phyloP scores from a whole-genome alignment of 768 basidiomycete genomes.

The Tricholoma hemisulphureum region DNA sequence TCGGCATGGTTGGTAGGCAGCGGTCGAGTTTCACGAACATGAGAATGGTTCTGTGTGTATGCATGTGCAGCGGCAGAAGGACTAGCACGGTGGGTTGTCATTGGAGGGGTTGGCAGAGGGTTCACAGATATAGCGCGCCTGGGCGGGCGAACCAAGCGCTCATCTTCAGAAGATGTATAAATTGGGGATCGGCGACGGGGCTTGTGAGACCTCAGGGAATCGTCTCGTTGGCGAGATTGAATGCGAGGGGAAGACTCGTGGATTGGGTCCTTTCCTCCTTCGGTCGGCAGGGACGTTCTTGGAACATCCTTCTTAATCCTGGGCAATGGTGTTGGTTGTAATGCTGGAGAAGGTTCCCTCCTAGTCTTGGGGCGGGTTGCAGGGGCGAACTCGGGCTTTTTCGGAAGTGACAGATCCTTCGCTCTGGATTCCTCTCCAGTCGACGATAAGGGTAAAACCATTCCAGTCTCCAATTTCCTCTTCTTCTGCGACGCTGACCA shows the following conservation, averaged over 20 bases:
- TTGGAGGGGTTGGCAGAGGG: conserved; percentile 28
- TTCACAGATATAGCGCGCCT: conserved; percentile 11
- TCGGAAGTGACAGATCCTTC: conserved; percentile 31
- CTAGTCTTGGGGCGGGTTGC: conserved; percentile 35
- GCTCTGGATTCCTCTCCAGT: conserved; percentile 15
- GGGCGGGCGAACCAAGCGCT: conserved; percentile 37
- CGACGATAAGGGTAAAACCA: conserved; percentile 10
- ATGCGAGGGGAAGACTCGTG: conserved; percentile 14
- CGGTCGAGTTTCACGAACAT: conserved; percentile 29
- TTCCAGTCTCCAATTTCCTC: conserved; percentile 40
- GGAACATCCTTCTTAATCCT: conserved; percentile 22
- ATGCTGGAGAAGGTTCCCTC: conserved; percentile 37
- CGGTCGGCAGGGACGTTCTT: conserved; percentile 3
- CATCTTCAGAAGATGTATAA: conserved; percentile 68
- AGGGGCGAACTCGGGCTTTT: conserved; percentile 34
- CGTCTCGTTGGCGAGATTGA: conserved; percentile 12
- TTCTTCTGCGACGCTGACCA: conserved; percentile 34
- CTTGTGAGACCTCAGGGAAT: conserved; percentile 31
- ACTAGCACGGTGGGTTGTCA: conserved; percentile 10
- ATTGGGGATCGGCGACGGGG: conserved; percentile 55
- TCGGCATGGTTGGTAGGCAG: conserved; percentile 49
- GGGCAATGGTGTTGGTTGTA: conserved; percentile 19
- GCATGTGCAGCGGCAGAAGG: conserved; percentile 11
- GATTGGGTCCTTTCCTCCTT: conserved; percentile 10
- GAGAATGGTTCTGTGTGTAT: conserved; percentile 21